Base-by-base conservation (phyloP, 306 rosid species). In the Vigna hirtella region DNA sequence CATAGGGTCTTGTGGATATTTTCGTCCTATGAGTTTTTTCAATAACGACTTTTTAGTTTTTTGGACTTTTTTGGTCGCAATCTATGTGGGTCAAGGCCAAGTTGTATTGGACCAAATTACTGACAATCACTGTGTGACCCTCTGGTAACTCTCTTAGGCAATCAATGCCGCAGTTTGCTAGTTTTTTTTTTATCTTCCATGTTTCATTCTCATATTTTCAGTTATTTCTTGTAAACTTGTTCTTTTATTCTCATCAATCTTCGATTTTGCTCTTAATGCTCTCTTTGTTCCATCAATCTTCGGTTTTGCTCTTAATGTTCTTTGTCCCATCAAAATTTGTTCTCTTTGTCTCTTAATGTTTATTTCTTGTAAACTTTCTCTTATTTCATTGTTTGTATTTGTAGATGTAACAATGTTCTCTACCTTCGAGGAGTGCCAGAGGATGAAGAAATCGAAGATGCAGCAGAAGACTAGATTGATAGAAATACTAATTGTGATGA, bases 341-440 rank as follows among this genome's bases (percentile, higher is more conserved):
- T 30, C 5, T 4, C 34, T 30, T 30, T 30, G 5, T 30, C 34
- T 30, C 34, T 28, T 28, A 28, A 30, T 30, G 34, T 30, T 30
- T 30, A 30, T 30, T 30, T 30, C 34, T 30, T 30, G 34, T 30
- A 30, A 30, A 30, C 34, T 30, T 30, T 30, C 34, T 30, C 34
- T 30, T 36, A 40, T 77, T 47, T 17, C 69, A 52, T 71, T 72
- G 67, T 67, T 80, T 78, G 26, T 34, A 4, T 62, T 61, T 68
- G 59, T 89, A 94, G 98, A 82, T 94, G 98, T 73, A 94, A 94
- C 90, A 94, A 94, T 73, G 98, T 94, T 80, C 94, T 94, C 40
- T 94, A 94, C 77, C 96, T 94, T 78, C 98, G 96, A 1, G 98
- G 98, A 52, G 97, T 90, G 15, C 96, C 97, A 5, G 98, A 92